These are phyloP conservation scores for Mortierella sp. DNA, from an alignment of 371 early-diverging fungal species.

Conservation along the genomic window DNA sequence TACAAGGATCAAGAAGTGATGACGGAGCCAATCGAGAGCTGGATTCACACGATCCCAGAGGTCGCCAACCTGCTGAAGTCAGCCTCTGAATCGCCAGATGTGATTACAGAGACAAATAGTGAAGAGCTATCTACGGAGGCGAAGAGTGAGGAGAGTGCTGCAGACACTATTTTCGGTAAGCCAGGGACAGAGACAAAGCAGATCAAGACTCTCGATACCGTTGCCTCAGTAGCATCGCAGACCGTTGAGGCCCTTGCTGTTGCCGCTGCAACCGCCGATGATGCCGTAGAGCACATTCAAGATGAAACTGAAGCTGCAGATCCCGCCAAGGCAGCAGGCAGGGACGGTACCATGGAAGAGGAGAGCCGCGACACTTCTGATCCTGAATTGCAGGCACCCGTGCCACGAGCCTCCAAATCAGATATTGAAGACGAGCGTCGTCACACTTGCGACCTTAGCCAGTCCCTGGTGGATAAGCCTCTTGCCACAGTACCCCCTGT, in stretches of 20 bases:
- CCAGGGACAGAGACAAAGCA: slow-evolving; percentile 43
- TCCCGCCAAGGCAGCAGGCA: neutral
- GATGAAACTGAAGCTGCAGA: too few relatives aligned
- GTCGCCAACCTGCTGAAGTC: slow-evolving; percentile 2
- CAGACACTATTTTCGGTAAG: slow-evolving; percentile 18
- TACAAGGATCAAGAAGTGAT: slow-evolving; percentile 49
- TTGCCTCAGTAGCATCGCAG: neutral
- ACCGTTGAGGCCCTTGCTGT: neutral
- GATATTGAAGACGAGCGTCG: slow-evolving; percentile 34
- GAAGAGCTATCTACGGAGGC: too few relatives aligned
- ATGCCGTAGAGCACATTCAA: neutral
- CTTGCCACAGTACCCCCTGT: slow-evolving; percentile 24
- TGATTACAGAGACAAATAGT: neutral
- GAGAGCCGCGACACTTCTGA: neutral
- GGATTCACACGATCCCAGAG: slow-evolving; percentile 51
- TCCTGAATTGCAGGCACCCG: slow-evolving; percentile 1
- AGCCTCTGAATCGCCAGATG: neutral
- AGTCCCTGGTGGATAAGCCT: slow-evolving; percentile 14
- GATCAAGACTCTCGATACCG: slow-evolving; percentile 11
- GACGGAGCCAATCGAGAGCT: slow-evolving; percentile 54
- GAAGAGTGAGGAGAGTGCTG: neutral
- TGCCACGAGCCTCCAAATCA: slow-evolving; percentile 3
- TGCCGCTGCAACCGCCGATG: neutral
- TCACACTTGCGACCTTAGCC: slow-evolving; percentile 52
- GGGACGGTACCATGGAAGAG: neutral